Percentiles rank a stretch among this genome's conserved stretches.
phyloP scores from a whole-genome alignment of 2,329 filamentous ascomycete species.

The Rhexocercosporidium sp. region DNA sequence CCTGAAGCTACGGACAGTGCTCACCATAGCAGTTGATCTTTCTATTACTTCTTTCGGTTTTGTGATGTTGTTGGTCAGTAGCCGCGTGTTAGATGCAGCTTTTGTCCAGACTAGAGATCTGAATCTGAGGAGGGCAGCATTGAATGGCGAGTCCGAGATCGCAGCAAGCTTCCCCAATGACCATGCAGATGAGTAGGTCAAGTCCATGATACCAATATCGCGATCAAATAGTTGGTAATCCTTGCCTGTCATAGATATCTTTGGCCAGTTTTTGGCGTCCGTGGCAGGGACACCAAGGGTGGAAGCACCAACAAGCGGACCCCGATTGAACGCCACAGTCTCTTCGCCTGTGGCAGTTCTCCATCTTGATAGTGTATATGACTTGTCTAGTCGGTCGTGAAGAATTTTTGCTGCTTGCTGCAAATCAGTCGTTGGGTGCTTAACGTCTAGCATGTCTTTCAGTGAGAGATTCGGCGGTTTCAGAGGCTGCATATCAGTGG shows the following conservation, averaged over 20 bases:
- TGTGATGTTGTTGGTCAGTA: not conserved
- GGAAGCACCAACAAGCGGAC: slow-evolving; percentile 45
- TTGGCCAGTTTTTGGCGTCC: slow-evolving; percentile 1
- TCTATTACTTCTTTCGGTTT: not conserved
- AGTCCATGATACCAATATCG: slow-evolving; percentile 48
- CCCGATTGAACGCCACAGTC: slow-evolving; percentile 45
- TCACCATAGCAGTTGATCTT: not conserved
- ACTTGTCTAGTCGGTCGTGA: slow-evolving; percentile 41
- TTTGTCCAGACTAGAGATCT: slow-evolving; percentile 19
- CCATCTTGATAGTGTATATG: slow-evolving; percentile 47
- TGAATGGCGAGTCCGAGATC: slow-evolving; percentile 44
- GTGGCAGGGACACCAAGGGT: slow-evolving; percentile 24
- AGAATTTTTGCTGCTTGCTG: not conserved
- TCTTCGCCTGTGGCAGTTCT: slow-evolving; percentile 48
- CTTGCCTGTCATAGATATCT: slow-evolving; percentile 42
- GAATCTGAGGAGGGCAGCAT: slow-evolving; percentile 37
- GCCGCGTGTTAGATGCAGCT: slow-evolving; percentile 3
- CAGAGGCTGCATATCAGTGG: slow-evolving; percentile 24
- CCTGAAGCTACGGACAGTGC: not conserved
- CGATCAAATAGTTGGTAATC: slow-evolving; percentile 50
- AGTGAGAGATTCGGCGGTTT: slow-evolving; percentile 16
- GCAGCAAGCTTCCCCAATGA: slow-evolving; percentile 48
- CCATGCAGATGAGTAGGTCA: slow-evolving; percentile 52
- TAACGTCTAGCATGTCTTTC: not conserved
- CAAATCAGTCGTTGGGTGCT: not conserved